Evolutionary conservation across 1,284 basidiomycete genomes (phyloP), one percentile per base, ranked within the genome.

Genomic region (Malassezia psittaci): DNA sequence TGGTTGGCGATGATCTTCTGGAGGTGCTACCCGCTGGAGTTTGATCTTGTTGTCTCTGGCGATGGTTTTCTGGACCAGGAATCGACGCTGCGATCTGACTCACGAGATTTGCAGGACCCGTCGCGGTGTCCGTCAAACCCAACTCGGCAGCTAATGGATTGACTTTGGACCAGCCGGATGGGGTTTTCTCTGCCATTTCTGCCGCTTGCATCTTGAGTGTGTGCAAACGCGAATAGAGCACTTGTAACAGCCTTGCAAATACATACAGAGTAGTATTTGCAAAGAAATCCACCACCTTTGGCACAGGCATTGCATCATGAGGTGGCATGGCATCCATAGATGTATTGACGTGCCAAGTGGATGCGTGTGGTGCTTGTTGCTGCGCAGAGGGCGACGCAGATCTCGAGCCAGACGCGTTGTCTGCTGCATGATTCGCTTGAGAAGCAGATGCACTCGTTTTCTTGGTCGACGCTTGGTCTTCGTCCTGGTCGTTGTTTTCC

Each of bases 261-360:
- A 88, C 86, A 77, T 96, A 98, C 75, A 90, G 88, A 40, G 88
- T 86, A 56, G 88, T 90, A 77, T 96, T 93, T 64, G 83, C 83
- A 77, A 94, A 96, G 77, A 96, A 89, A 35, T 80, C 81, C 58
- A 76, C 77, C 50, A 76, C 75, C 18, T 75, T n/a, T 16, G 16
- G 16, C 9, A 21, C 61, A 3, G 54, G 49, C 24, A 29, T 29
- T 65, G 48, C 48, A 62, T 62, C 52, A 62, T 63, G 32, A 18
- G 39, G 16, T n/a, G 47, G 35, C 37, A 41, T 29, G 38, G 48
- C 48, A 11, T 33, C 45, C 6, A 42, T 16, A 3, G 37, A 21
- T 35, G 78, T 72, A 51, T 76, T 69, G 39, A 78, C 75, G 39
- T 52, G 55, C 79, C 79, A 80, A 10, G 78, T 78, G 53, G 77